Conservation (phyloP, 1,284 basidiomycete species). For the Ustilago shanxiensis region DNA sequence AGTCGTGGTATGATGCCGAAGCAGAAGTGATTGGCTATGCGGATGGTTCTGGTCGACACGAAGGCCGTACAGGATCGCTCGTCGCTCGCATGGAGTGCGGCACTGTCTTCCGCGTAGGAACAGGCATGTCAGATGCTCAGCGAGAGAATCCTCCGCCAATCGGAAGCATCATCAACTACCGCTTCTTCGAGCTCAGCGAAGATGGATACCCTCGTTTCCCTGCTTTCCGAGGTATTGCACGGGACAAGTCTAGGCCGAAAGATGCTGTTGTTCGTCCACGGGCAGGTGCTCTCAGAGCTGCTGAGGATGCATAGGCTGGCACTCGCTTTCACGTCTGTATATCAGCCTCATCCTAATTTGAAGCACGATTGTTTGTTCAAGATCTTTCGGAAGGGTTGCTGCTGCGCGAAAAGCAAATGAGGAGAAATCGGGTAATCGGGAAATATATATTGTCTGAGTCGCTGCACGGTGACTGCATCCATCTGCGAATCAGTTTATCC, state of each 20-base stretch:
- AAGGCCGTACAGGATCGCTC: slow-evolving; percentile 75
- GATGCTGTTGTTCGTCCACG: slow-evolving; percentile 53
- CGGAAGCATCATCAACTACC: slow-evolving; percentile 76
- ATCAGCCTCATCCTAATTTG: neutral
- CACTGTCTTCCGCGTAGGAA: slow-evolving; percentile 70
- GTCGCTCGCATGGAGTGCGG: slow-evolving; percentile 78
- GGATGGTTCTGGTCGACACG: slow-evolving; percentile 75
- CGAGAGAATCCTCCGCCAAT: slow-evolving; percentile 71
- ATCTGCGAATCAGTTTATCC: neutral
- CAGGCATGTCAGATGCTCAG: slow-evolving; percentile 60
- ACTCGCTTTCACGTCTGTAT: neutral
- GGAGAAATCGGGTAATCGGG: slow-evolving; percentile 9
- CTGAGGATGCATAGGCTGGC: neutral
- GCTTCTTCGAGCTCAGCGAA: slow-evolving; percentile 78
- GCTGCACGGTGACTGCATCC: slow-evolving; percentile 23
- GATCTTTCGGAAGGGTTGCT: too few relatives aligned
- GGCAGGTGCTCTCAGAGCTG: slow-evolving; percentile 17
- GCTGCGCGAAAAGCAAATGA: too few relatives aligned
- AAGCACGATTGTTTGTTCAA: neutral
- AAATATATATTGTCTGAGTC: neutral
- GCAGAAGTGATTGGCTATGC: slow-evolving; percentile 76
- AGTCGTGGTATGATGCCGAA: slow-evolving; percentile 79
- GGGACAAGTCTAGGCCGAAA: slow-evolving; percentile 53
- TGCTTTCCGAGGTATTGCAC: slow-evolving; percentile 74
- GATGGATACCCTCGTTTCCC: slow-evolving; percentile 75